Percentiles rank a stretch among this genome's conserved stretches.
Conservation (phyloP, 2,329 filamentous ascomycete genomes). For the Neodidymelliopsis sp. region DNA sequence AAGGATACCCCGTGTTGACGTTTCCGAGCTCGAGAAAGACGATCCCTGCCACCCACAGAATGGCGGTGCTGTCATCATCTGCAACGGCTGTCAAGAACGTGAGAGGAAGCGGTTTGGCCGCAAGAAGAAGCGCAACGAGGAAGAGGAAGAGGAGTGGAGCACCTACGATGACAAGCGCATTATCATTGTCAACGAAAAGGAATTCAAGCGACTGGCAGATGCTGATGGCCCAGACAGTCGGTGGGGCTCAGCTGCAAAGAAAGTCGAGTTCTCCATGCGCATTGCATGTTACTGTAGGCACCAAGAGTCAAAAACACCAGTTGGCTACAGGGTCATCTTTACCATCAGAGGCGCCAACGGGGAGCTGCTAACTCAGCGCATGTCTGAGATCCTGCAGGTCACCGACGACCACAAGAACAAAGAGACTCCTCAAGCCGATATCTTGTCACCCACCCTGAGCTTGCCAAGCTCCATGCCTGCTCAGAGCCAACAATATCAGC, state of each 20-base stretch:
- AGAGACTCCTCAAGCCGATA: conserved; percentile 33
- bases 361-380: conserved; percentile 80
- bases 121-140: conserved; percentile 88
- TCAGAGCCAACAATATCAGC: conserved; percentile 18
- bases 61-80: conserved; percentile 94
- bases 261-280: conserved; percentile 88
- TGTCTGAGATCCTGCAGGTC: conserved; percentile 85
- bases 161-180: conserved; percentile 57
- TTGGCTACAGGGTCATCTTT: conserved; percentile 89
- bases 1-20: conserved; percentile 47
- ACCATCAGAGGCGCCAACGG: conserved; percentile 85
- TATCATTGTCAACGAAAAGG: conserved; percentile 50
- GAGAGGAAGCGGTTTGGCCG: conserved; percentile 90
- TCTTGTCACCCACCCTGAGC: conserved; percentile 29
- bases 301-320: conserved; percentile 81
- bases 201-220: conserved; percentile 46
- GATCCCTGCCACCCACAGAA: conserved; percentile 79
- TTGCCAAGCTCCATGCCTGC: conserved; percentile 27
- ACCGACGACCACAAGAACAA: conserved; percentile 93
- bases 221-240: conserved; percentile 27
- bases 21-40: conserved; percentile 59
- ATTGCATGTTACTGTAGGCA: conserved; percentile 98
- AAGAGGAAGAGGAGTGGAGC: conserved; percentile 86
- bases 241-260: conserved; percentile 62
- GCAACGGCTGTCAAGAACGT: conserved; percentile 85